phyloP scores from a whole-genome alignment of 1,284 basidiomycete species.

The Rhodotorula mucilaginosa region DNA sequence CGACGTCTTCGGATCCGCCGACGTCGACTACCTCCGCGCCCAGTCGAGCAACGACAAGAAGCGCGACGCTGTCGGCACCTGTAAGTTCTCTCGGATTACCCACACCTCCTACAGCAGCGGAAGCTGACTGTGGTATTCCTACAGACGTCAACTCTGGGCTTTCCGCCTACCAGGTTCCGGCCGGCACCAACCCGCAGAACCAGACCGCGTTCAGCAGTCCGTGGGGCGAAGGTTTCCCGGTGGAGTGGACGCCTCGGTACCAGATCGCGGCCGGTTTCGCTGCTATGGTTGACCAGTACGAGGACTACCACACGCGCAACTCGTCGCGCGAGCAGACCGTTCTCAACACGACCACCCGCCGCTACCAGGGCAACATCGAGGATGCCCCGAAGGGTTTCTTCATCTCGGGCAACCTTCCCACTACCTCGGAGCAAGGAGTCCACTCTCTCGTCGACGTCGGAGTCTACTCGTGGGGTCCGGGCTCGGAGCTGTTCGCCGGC shows the following conservation, averaged over 20 bases:
- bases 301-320: constrained; percentile 25
- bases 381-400: constrained; percentile 49
- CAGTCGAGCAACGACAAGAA: constrained; percentile 49
- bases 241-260: constrained; percentile 51
- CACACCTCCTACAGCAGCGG: background rate
- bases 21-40: constrained; percentile 47
- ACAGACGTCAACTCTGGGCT: constrained; percentile 48
- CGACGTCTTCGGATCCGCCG: constrained; percentile 50
- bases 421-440: constrained; percentile 48
- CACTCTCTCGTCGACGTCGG: constrained; percentile 49
- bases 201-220: constrained; percentile 45
- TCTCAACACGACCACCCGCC: constrained; percentile 23
- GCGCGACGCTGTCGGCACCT: constrained; percentile 51
- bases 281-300: constrained; percentile 39
- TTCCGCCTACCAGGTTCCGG: constrained; percentile 44
- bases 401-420: constrained; percentile 43
- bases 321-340: constrained; percentile 7
- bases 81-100: background rate
- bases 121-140: background rate
- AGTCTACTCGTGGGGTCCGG: constrained; percentile 51
- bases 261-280: constrained; percentile 50
- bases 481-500: constrained; percentile 50
- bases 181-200: constrained; percentile 34
- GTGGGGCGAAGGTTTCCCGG: constrained; percentile 50
- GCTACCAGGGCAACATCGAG: constrained; percentile 49